Evolutionary conservation across 1,284 basidiomycete species (phyloP), one percentile per base, ranked within the genome.

Genomic region (Cryptococcus sp.): DNA sequence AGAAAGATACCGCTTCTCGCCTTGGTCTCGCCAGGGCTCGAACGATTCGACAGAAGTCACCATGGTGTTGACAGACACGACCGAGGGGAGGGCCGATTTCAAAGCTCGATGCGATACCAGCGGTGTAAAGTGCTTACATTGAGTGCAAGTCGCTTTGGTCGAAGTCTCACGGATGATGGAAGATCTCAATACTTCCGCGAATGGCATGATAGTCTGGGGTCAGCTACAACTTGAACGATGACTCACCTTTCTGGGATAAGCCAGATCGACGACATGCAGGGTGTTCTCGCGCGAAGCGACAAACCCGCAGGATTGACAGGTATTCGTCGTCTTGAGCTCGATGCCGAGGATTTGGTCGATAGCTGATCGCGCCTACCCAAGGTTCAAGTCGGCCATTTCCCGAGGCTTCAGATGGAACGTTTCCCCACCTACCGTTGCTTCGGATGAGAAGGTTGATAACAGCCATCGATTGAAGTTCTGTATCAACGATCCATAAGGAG

Each of bases 401-500:
- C 32, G 42, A 0, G 61, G 46, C 0, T 63, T 62, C 10, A 72
- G 33, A 15, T 65, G 52, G 50, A 68, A 67, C 3, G 62, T 65
- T 45, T 63, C 53, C 13, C 71, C 71, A 1, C 72, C 64, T 31
- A 74, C 66, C 13, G 68, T 52, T 0, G 67, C 55, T 56, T 74
- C 72, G 8, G 66, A 63, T 30, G 64, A 67, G 46, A 76, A 72
- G 8, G 72, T 74, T 15, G 73, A 73, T 46, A 98, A 78, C 34
- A 98, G 80, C 79, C 97, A 98, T 32, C 94, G 86, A 73, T 98
- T 93, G 79, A 97, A 94, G 30, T 85, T 85, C 76, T 98, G 96
- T 35, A 97, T 96, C 74, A 92, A 87, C 52, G 89, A 86, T 1
- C 86, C 85, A 67, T 96, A 94, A 32, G 87, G 81, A 60, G 85